These are phyloP conservation scores for Nelumbo lutea DNA, from an alignment of 164 flowering plant genomes.

Conservation along the genomic window DNA sequence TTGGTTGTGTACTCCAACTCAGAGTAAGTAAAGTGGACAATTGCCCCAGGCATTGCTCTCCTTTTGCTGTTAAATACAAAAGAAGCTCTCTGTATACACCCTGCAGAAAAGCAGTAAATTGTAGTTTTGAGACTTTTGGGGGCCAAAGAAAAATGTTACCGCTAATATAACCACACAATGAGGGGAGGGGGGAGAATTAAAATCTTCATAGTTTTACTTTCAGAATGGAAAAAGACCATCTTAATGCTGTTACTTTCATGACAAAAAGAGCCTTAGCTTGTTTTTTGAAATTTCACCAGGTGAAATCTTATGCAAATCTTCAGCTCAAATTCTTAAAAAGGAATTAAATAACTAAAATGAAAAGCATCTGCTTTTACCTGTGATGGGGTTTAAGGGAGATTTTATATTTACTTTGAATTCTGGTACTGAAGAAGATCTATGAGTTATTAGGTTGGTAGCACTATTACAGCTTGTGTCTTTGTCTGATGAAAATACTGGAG, in stretches of 20 bases:
- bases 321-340: background rate
- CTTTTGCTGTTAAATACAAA: conserved; percentile 39
- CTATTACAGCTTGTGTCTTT: conserved; percentile 72
- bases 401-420: conserved; percentile 27
- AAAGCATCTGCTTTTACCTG: conserved; percentile 37
- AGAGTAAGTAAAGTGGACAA: conserved; percentile 56
- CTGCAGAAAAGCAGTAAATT: conserved; percentile 32
- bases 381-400: conserved; percentile 30
- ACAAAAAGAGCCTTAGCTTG: background rate
- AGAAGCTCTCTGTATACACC: conserved; percentile 50
- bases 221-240: background rate
- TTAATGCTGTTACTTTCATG: background rate
- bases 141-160: background rate
- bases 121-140: background rate
- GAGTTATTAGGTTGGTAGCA: conserved; percentile 61
- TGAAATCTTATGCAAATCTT: background rate
- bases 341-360: background rate
- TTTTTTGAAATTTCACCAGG: background rate
- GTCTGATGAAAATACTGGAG: conserved; percentile 50
- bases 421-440: conserved; percentile 33
- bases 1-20: conserved; percentile 80
- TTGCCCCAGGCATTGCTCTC: conserved; percentile 44
- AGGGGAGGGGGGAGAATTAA: too few species aligned
- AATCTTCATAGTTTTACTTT: background rate
- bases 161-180: too few species aligned